Conservation (phyloP, 2,329 filamentous ascomycete genomes). For the Penicillium sp. region DNA sequence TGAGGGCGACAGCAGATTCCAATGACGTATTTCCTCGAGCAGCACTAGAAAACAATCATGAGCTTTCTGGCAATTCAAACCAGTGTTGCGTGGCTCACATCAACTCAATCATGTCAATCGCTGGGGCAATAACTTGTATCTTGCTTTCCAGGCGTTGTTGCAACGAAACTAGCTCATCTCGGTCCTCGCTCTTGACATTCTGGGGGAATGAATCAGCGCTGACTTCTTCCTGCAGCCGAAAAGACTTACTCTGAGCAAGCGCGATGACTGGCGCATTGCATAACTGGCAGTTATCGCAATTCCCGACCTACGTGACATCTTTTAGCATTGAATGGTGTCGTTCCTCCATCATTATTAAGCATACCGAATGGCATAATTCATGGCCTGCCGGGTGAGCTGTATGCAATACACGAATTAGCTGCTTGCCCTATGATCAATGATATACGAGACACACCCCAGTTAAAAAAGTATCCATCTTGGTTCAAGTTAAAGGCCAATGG, state of each 20-base stretch:
- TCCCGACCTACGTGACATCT: slow-evolving; percentile 56
- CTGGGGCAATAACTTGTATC: slow-evolving; percentile 85
- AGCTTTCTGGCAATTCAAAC: not conserved
- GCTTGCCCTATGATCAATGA: slow-evolving; percentile 6
- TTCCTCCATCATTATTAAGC: not conserved
- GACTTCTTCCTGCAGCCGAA: not conserved
- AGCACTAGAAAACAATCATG: slow-evolving; percentile 45
- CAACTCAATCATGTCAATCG: slow-evolving; percentile 88
- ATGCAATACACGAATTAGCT: slow-evolving; percentile 20
- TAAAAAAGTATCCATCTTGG: slow-evolving; percentile 69
- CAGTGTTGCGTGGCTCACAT: slow-evolving; percentile 55
- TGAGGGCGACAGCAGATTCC: slow-evolving; percentile 79
- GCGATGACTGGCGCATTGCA: slow-evolving; percentile 77
- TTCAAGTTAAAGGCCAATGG: not conserved
- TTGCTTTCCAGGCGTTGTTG: slow-evolving; percentile 78
- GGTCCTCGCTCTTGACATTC: slow-evolving; percentile 68
- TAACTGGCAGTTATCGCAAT: slow-evolving; percentile 82
- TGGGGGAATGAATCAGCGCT: slow-evolving; percentile 25
- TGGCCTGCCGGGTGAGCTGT: slow-evolving; percentile 70
- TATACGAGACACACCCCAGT: slow-evolving; percentile 49
- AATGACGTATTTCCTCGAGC: slow-evolving; percentile 75
- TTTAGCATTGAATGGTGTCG: slow-evolving; percentile 7
- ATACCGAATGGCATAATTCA: slow-evolving; percentile 83
- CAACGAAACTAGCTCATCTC: slow-evolving; percentile 68
- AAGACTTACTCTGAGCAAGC: slow-evolving; percentile 63